Base-by-base conservation (phyloP, 2,329 filamentous ascomycete species). In the Fusarium equiseti region DNA sequence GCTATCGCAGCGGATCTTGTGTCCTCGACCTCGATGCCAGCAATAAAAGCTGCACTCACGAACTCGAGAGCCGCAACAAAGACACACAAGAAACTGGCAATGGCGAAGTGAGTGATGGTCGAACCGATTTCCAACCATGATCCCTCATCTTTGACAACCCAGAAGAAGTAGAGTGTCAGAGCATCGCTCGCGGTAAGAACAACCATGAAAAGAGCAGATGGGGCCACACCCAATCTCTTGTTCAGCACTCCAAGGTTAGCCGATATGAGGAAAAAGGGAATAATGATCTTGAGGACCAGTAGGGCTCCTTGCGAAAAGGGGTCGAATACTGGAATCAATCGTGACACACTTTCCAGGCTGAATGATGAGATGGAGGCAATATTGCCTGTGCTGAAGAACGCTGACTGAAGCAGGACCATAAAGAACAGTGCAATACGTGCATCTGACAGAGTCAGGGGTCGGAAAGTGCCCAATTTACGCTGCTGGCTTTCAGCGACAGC, bases 81-180 rank as follows among this genome's bases (percentile, higher is more conserved):
- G 11, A 97, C 90, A 73, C 94, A 96, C 46, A 98, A 78, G 73
- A 93, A 80, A 80, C 94, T 98, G 20, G 94, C 95, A 82, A 99
- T 98, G 66, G 90, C 90, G 80, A 98, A 99, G 79, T 98, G 95
- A 76, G 90, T 97, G 72, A 99, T 99, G 6, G 94, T 98, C 29
- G 94, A 97, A 32, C 96, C 96, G 78, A 99, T 99, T 78, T 99
- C 96, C 64, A 99, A 83, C 96, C 96, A 99, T 24, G 92, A 96
- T 0, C 96, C 96, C 79, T 99, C 96, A 74, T 99, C 96, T 76
- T 92, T 92, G 48, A 99, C 96, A 75, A 97, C 93, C 90, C 93
- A 99, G 82, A 99, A 99, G 84, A 99, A 99, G 76, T 96, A 93
- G 55, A 99, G 85, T 6, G 96, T 98, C 78, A 98, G 86, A 52